phyloP scores from a whole-genome alignment of 176 grass and related monocot species.

The Musa beccarii region DNA sequence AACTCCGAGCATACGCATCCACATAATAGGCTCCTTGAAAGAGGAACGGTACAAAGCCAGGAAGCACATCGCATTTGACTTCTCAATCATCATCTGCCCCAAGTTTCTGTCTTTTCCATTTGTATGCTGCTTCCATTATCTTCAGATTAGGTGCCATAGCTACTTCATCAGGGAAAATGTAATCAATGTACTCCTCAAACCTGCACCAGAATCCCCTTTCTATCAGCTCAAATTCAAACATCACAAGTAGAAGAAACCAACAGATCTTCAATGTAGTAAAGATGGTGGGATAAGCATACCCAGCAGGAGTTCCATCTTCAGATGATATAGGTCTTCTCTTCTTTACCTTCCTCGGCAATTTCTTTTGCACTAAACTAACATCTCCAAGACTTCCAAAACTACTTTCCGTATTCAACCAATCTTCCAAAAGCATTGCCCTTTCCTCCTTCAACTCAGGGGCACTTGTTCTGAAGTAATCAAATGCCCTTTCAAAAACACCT shows the following conservation, averaged over 20 bases:
- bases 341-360: conserved; percentile 81
- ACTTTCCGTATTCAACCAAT: conserved; percentile 80
- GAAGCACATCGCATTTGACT: background rate
- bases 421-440: conserved; percentile 92
- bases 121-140: conserved; percentile 77
- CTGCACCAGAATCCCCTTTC: conserved; percentile 31
- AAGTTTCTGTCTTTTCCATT: conserved; percentile 77
- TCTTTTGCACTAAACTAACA: conserved; percentile 76
- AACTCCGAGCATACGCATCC: background rate
- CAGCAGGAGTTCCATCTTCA: conserved; percentile 63
- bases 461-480: conserved; percentile 69
- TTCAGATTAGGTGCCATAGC: conserved; percentile 65
- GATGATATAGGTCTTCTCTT: conserved; percentile 63
- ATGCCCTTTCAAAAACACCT: conserved; percentile 80
- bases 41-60: background rate
- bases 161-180: conserved; percentile 88
- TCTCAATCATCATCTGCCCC: conserved; percentile 44
- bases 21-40: background rate
- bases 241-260: background rate
- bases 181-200: conserved; percentile 85
- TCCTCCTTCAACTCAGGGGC: conserved; percentile 83
- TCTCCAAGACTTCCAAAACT: conserved; percentile 59
- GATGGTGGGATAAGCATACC: conserved; percentile 37
- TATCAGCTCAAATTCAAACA: conserved; percentile 16
- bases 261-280: conserved; percentile 17